Conservation (phyloP, 2,329 filamentous ascomycete genomes). For the Lecanicillium sp. region DNA sequence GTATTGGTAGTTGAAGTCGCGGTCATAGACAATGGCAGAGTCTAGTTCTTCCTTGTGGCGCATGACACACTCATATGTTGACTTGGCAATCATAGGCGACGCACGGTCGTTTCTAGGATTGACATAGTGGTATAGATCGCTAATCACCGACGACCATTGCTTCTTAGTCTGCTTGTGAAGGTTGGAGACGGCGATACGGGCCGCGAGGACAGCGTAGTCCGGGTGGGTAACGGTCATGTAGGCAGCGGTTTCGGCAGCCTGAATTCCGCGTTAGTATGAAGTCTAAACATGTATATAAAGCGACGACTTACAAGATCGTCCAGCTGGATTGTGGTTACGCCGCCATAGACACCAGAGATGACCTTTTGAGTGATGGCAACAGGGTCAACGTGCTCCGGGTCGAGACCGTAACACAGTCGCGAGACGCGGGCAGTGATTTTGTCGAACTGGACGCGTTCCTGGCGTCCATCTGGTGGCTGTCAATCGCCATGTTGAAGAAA, state of each 20-base stretch:
- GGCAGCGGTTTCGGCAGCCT: constrained; percentile 97
- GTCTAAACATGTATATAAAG: too few species aligned
- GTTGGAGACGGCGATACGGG: constrained; percentile 97
- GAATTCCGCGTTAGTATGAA: constrained; percentile 4
- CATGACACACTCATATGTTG: constrained; percentile 89
- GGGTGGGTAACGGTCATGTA: constrained; percentile 99
- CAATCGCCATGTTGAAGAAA: too few species aligned
- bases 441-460: constrained; percentile 99
- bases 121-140: constrained; percentile 89
- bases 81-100: constrained; percentile 91
- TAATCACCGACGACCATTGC: constrained; percentile 94
- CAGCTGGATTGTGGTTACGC: constrained; percentile 91
- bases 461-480: constrained; percentile 72
- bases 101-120: constrained; percentile 81
- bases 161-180: constrained; percentile 99
- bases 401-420: constrained; percentile 92
- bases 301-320: constrained; percentile 76
- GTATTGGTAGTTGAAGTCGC: constrained; percentile 99
- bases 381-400: constrained; percentile 89
- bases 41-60: constrained; percentile 95
- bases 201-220: constrained; percentile 96
- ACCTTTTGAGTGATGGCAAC: constrained; percentile 99
- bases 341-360: constrained; percentile 97
- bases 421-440: constrained; percentile 99
- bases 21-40: constrained; percentile 97